Base-by-base conservation (phyloP, 352 stramenopile species). In the Phytophthora parvispora region DNA sequence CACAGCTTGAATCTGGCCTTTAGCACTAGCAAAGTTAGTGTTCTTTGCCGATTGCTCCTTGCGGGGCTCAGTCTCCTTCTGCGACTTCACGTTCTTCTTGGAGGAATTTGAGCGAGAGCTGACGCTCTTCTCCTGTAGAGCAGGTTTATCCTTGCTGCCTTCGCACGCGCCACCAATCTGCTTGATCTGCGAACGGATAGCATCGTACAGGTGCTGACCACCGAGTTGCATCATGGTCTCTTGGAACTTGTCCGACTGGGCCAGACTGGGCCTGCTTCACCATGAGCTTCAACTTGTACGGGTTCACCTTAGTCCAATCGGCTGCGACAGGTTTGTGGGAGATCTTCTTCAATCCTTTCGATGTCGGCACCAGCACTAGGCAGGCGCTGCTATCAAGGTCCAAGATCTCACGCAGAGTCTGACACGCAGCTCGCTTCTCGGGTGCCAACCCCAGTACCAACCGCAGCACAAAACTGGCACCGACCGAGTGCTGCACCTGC, bases 191-290 rank as follows among this genome's bases (percentile, higher is more conserved):
- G 47, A 49, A 2, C 60, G 67, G 9, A 70, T 70, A 3, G 60
- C 32, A 28, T 74, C 54, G 29, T 71, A 74, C 13, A 74, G n/a
- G 25, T 70, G 45, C 6, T 63, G 36, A 1, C 67, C 67, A 5
- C 24, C 20, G n/a, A 69, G 43, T n/a, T 74, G 60, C 38, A 57
- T 34, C 53, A 69, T 74, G n/a, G 66, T 20, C 13, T 70, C 61
- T 40, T 74, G 60, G 40, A 74, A 74, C 48, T 63, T 62, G 22
- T 54, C 34, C 6, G 67, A 74, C 49, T 74, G 67, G 16, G 54
- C 31, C 34, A 3, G 67, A 74, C 49, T 74, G 67, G 16, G 54
- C 31, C 29, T 70, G 60, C 18, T 54, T 57, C 13, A 42, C 36
- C 60, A 74, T 70, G 10, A 60, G 47, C 43, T 52, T 40, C 2